A percentile compares a stretch with the other conserved stretches of the same genome.
Evolutionary conservation across 2,329 filamentous ascomycete species (phyloP).

Genomic region (Alternaria rosae): DNA sequence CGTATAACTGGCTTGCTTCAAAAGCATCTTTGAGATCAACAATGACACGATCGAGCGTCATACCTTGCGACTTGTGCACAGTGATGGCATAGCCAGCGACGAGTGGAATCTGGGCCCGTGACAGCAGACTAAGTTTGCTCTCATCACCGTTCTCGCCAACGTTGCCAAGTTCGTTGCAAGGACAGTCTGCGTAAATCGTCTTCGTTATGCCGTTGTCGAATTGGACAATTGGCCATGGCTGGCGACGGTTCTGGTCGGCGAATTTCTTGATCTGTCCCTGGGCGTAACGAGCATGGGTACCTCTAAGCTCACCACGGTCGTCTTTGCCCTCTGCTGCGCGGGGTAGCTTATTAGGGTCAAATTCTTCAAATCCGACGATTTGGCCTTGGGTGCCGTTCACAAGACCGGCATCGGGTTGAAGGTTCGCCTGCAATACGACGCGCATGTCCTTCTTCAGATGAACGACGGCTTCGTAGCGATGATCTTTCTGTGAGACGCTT

Average conservation of each 20-base stretch:
- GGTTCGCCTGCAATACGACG: conserved; percentile 62
- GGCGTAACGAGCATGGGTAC: conserved; percentile 50
- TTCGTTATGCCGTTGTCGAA: conserved; percentile 59
- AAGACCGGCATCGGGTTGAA: conserved; percentile 45
- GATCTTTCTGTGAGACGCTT: conserved; percentile 44
- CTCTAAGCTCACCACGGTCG: conserved; percentile 33
- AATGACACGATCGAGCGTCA: conserved; percentile 66
- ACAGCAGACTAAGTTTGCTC: conserved; percentile 54
- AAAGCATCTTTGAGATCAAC: conserved; percentile 63
- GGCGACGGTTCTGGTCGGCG: conserved; percentile 42
- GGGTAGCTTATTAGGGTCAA: conserved; percentile 39
- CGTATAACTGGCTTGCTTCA: conserved; percentile 67
- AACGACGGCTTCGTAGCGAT: conserved; percentile 56
- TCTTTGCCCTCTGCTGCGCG: conserved; percentile 20
- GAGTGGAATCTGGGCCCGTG: conserved; percentile 68
- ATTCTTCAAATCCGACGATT: conserved; percentile 48
- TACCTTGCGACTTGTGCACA: conserved; percentile 66
- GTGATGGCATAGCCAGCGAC: conserved; percentile 68
- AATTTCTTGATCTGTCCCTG: conserved; percentile 52
- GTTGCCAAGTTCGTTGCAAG: conserved; percentile 57
- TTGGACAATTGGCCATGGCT: conserved; percentile 60
- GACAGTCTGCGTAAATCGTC: conserved; percentile 62
- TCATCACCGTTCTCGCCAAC: conserved; percentile 8
- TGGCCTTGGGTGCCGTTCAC: conserved; percentile 48
- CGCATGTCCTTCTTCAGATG: conserved; percentile 61